Conservation (phyloP, 257 asterid genomes). For the Ehretia macrophylla region DNA sequence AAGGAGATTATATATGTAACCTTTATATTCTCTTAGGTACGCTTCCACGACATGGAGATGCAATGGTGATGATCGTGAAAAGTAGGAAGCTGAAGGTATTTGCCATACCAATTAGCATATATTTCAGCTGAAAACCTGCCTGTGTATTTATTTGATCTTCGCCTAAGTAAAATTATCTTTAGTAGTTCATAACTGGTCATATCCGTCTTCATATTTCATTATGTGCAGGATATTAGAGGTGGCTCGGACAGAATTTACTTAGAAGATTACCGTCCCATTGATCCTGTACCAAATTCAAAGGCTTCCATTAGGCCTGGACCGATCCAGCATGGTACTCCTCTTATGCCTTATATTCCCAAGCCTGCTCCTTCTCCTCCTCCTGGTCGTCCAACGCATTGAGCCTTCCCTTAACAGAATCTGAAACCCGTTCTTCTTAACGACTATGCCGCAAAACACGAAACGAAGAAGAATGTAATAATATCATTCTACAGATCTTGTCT, state of each 20-base stretch:
- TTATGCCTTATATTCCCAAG: slow-evolving; percentile 72
- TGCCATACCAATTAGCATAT: neutral
- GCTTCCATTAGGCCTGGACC: slow-evolving; percentile 67
- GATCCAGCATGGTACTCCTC: slow-evolving; percentile 80
- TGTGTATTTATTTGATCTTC: neutral
- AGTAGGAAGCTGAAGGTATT: slow-evolving; percentile 63
- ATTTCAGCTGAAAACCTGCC: too few relatives aligned
- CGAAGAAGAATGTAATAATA: neutral
- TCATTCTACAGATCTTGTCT: neutral
- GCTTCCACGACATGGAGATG: slow-evolving; percentile 11
- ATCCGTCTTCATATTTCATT: neutral
- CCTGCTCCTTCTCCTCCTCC: slow-evolving; percentile 69
- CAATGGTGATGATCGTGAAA: slow-evolving; percentile 15
- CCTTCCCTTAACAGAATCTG: slow-evolving; percentile 13
- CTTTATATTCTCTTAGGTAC: slow-evolving; percentile 9
- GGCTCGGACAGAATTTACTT: slow-evolving; percentile 17
- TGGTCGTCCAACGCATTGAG: neutral
- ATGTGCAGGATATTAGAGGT: slow-evolving; percentile 26
- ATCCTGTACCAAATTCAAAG: slow-evolving; percentile 79
- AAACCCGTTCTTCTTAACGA: too few relatives aligned
- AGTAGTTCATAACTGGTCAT: neutral
- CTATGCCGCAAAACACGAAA: too few relatives aligned
- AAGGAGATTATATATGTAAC: too few relatives aligned
- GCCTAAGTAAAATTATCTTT: neutral
- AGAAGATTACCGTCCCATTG: slow-evolving; percentile 69